Evolutionary conservation across 1,284 basidiomycete genomes (phyloP).

Genomic region (Ceratobasidium sp.): DNA sequence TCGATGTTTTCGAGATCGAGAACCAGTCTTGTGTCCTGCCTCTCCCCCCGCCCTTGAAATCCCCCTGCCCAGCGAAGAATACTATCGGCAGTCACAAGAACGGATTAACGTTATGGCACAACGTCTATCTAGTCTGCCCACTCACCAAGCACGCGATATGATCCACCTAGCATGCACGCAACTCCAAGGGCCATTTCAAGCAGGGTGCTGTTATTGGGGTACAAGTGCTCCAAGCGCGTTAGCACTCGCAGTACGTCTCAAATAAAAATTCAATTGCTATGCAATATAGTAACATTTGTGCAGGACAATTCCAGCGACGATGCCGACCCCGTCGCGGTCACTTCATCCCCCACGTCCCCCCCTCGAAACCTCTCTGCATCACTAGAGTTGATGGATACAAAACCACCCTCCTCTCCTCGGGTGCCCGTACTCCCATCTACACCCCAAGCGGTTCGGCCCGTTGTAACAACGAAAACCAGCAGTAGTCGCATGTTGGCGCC

Average conservation of each 20-base stretch:
- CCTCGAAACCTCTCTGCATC: background rate
- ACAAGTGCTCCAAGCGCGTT: background rate
- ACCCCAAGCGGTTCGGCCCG: background rate
- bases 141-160: background rate
- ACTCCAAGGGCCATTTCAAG: background rate
- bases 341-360: background rate
- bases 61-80: background rate
- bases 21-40: conserved; percentile 7
- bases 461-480: conserved; percentile 7
- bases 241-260: background rate
- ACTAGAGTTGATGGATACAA: background rate
- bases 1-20: background rate
- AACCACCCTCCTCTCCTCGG: background rate
- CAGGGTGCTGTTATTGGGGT: conserved; percentile 16
- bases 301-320: background rate
- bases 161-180: conserved; percentile 11
- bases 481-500: background rate
- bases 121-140: conserved; percentile 2
- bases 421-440: background rate
- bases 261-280: background rate
- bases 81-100: background rate
- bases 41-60: background rate
- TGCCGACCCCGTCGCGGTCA: background rate
- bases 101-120: conserved; percentile 3
- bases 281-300: background rate